Base-by-base conservation (phyloP, 495 filamentous ascomycete genomes). In the Penicillium canescens region DNA sequence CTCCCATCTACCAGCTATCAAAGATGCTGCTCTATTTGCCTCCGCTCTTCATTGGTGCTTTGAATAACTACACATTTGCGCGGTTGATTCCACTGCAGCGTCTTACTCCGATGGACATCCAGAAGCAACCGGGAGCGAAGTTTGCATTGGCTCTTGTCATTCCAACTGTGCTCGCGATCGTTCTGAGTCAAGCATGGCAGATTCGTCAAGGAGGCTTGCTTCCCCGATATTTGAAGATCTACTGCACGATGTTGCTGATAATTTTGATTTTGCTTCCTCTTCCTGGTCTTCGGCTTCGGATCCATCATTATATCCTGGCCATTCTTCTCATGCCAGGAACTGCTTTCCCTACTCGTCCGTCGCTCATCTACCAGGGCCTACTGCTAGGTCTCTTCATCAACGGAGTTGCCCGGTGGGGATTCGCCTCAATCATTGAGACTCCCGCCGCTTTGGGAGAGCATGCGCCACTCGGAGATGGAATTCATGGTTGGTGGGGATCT, bases 221-320 rank as follows among this genome's bases (percentile, higher is more conserved):
- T 41, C 78, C 86, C 1, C 73, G 71, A 13, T 91, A 89, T 60
- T 74, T 95, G 12, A 82, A 81, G 42, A 74, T 97, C 8, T 98
- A 98, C 62, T 56, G 81, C 9, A 76, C 88, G 24, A 78, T 86
- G 45, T 61, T 72, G 0, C 69, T 74, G 1, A 78, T 90, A 14
- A 66, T 83, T 4, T 46, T 89, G 41, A 69, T 90, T 50, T 78
- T 89, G 38, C 75, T 92, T 0, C 78, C 83, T 0, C 71, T 96
- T 10, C 92, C 94, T 0, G 82, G 82, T n/a, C 84, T 96, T n/a
- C 87, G 82, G 42, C 81, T 98, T 43, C 82, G 94, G 10, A 92
- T 98, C 51, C 95, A 98, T 61, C 94, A 98, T 64, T 98, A 98
- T 59, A 87, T 98, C 57, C 80, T 98, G 12, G 92, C 89, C 10